Base-by-base conservation (phyloP, 2,329 filamentous ascomycete genomes). In the Gyromitra esculenta region DNA sequence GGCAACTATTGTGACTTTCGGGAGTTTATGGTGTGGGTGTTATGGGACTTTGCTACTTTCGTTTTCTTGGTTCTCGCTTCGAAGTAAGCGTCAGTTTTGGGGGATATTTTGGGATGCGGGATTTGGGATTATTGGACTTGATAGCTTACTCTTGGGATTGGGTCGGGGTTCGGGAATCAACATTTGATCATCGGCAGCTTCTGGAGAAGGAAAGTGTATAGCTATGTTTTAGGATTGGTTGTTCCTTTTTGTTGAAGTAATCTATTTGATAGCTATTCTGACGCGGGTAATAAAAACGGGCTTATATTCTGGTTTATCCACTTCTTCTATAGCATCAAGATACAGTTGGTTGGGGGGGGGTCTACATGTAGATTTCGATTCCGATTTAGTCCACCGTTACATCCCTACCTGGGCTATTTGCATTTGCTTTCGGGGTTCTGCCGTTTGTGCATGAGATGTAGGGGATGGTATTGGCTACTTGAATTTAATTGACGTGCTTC, bases 321-420 rank as follows among this genome's bases (percentile, higher is more conserved):
- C 37, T 54, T 39, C 41, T 18, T 39, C 18, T 56, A 60, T 45
- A 4, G 18, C 39, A 48, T 31, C 25, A 57, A 35, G 62, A 57
- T 41, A 56, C 13, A 56, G 69, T 59, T 75, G 35, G 45, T 67
- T 57, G 37, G 50, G 35, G 66, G 25, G 4, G 25, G 25, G 25
- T 31, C 25, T 31, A 31, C 25, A 31, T 45, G 21, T 43, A 48
- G 57, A 56, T 56, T n/a, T 18, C 39, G 39, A 66, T 73, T 66
- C 52, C 52, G 62, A 73, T 73, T 66, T 59, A 43, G 66, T 35
- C 57, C 60, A 57, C 69, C 56, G 48, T 75, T 75, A 56, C 43
- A 35, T 64, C 13, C 64, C 57, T 43, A 50, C 37, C 37, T 45
- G 21, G 45, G 37, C 21, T 45, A 18, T 43, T 35, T 50, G 45